Base-by-base conservation (phyloP, 163 green algal species). In the Dunaliella salina region DNA sequence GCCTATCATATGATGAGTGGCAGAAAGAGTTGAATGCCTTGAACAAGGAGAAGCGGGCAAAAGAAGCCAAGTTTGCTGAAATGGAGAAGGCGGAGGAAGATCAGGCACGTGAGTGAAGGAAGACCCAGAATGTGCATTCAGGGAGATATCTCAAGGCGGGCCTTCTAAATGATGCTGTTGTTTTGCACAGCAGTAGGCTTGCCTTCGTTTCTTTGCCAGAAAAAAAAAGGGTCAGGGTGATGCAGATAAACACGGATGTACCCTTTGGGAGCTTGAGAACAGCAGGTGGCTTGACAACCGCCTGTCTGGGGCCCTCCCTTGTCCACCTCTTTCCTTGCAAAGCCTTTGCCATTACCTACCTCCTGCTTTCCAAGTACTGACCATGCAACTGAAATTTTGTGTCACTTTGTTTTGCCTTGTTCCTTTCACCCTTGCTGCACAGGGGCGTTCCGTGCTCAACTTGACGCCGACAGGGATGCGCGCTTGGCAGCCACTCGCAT, bases 391-490 rank as follows among this genome's bases (percentile, higher is more conserved):
- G 22, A 1, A 75, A 15, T 75, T 26, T 12, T 12, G 22, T 75
- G 63, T 15, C 57, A 26, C 22, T 75, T 29, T 15, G 11, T 75
- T 5, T 75, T 26, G 20, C 1, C 40, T n/a, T n/a, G n/a, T n/a
- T n/a, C n/a, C n/a, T n/a, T n/a, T n/a, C 40, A 24, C 13, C 33
- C 29, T 25, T 50, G 30, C 34, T 57, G 13, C 79, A 45, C 79
- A 82, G 79, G 79, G 13, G 33, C n/a, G 32, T 82, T 82, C 32
- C 79, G 79, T 29, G 79, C 79, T 30, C 79, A 82, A 45, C 79
- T 82, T 26, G 79, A 82, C 45, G 79, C 79, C 1, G 79, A 82
- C 32, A 82, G 79, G 33, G 79, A 75, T 75, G 63, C 63, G 22
- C 63, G 63, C 63, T 29, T 75, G 20, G 63, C 63, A 30, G 63